phyloP scores from a whole-genome alignment of 306 rosid species.

The Abrus pulchellus region DNA sequence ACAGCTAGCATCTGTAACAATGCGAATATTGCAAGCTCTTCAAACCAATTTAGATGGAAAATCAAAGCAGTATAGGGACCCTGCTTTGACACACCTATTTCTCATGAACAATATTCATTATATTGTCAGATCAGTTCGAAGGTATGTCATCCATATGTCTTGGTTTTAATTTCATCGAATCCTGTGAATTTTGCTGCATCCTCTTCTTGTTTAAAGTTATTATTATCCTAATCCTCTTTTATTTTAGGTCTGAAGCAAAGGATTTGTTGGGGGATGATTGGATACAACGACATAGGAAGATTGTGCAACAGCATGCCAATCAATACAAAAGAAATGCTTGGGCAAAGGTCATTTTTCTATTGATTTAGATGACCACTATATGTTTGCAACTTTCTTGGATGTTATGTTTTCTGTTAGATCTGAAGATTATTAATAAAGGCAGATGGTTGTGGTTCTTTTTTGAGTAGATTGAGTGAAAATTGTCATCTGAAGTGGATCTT shows the following conservation, averaged over 20 bases:
- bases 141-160: conserved; percentile 56
- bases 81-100: conserved; percentile 76
- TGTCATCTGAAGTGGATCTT: conserved; percentile 1
- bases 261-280: conserved; percentile 93
- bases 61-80: conserved; percentile 53
- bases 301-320: conserved; percentile 92
- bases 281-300: conserved; percentile 87
- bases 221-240: not conserved
- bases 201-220: conserved; percentile 2
- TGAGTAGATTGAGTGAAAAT: not conserved
- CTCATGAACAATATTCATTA: conserved; percentile 93
- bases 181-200: conserved; percentile 27
- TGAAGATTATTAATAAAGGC: not conserved
- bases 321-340: conserved; percentile 85
- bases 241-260: conserved; percentile 87
- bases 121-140: conserved; percentile 91
- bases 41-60: conserved; percentile 87
- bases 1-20: conserved; percentile 78
- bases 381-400: conserved; percentile 22
- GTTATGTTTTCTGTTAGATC: not conserved
- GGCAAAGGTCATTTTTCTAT: conserved; percentile 69
- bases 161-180: conserved; percentile 26
- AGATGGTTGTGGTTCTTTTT: not conserved
- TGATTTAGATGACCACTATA: not conserved
- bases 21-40: conserved; percentile 87